Evolutionary conservation across 1,139 yeast species (phyloP), one percentile per base, ranked within the genome.

Genomic region (Kodamaea alishanica): DNA sequence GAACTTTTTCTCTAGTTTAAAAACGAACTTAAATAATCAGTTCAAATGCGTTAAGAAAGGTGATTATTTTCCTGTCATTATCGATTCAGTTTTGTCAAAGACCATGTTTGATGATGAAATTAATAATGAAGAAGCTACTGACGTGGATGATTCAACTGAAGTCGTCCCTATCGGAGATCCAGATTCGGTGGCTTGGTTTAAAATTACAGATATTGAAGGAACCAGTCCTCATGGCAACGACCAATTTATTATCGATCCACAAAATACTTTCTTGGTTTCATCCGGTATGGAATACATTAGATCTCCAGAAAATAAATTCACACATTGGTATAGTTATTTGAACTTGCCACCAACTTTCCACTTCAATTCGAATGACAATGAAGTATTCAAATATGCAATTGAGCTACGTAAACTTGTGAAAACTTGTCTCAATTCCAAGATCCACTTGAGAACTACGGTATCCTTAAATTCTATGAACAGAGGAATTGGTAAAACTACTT

Each of bases 121-220:
- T 3, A 57, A 63, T 47, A 44, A 46, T n/a, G 54, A 50, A 8
- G 55, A 56, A 3, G 62, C 60, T 1, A 64, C 56, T 3, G 55
- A 50, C 2, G 37, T 35, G 3, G 47, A 48, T 2, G 56, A 54
- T 6, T 55, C 58, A 28, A 65, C 71, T 5, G 62, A 64, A 8
- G 61, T 74, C 1, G 63, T 72, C 2, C 89, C 88, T 0, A 62
- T 66, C 2, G 87, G 88, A 0, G 74, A 70, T 30, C 81, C 87
- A 0, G 89, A 89, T 54, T 72, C 79, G 0, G 77, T 90, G 9
- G 95, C 92, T 0, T 92, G 97, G 97, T 90, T 89, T 59, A 78
- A 77, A 49, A 73, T 81, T 23, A 60, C 61, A 4, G 68, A 76
- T 7, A 65, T 68, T 20, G 57, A 63, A 15, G 73, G 74, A 51